These are phyloP conservation scores for Actinomortierella wolfii DNA, from an alignment of 371 early-diverging fungal species.

Conservation along the genomic window DNA sequence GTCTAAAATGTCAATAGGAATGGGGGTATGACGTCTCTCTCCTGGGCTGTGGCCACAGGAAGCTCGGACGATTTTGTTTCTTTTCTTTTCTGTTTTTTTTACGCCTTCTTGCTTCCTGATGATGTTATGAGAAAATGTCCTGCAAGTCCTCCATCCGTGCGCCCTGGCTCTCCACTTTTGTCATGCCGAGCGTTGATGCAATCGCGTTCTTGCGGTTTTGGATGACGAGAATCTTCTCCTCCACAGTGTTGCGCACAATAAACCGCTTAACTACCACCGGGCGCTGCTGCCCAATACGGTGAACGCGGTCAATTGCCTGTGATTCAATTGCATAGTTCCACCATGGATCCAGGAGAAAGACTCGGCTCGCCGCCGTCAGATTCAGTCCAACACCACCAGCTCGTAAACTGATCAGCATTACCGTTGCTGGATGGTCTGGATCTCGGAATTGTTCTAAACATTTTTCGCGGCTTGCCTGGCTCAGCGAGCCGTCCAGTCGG, in stretches of 20 bases:
- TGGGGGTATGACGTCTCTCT: too few relatives aligned
- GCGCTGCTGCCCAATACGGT: slow-evolving; percentile 79
- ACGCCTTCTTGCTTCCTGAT: neutral
- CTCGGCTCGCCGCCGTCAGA: slow-evolving; percentile 78
- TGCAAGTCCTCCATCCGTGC: slow-evolving; percentile 58
- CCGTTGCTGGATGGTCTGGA: slow-evolving; percentile 49
- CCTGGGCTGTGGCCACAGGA: too few relatives aligned
- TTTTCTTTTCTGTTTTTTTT: neutral
- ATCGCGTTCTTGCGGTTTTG: slow-evolving; percentile 63
- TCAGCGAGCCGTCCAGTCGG: slow-evolving; percentile 74
- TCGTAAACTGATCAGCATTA: slow-evolving; percentile 74
- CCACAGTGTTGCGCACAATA: slow-evolving; percentile 61
- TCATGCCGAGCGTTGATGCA: slow-evolving; percentile 57
- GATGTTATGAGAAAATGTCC: slow-evolving; percentile 33
- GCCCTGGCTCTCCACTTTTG: slow-evolving; percentile 50
- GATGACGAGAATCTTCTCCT: slow-evolving; percentile 66
- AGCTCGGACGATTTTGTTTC: slow-evolving; percentile 4
- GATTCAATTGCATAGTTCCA: slow-evolving; percentile 81
- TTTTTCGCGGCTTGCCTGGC: slow-evolving; percentile 61
- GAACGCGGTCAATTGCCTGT: slow-evolving; percentile 88
- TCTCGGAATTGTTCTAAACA: slow-evolving; percentile 59
- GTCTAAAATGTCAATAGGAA: too few relatives aligned
- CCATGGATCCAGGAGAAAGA: slow-evolving; percentile 83
- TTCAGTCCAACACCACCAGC: slow-evolving; percentile 89
- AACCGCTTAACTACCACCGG: slow-evolving; percentile 65